Percentiles rank a stretch among this genome's conserved stretches.
Conservation (phyloP, 192 early-diverging fungal species). For the Gaertneriomyces sp. region DNA sequence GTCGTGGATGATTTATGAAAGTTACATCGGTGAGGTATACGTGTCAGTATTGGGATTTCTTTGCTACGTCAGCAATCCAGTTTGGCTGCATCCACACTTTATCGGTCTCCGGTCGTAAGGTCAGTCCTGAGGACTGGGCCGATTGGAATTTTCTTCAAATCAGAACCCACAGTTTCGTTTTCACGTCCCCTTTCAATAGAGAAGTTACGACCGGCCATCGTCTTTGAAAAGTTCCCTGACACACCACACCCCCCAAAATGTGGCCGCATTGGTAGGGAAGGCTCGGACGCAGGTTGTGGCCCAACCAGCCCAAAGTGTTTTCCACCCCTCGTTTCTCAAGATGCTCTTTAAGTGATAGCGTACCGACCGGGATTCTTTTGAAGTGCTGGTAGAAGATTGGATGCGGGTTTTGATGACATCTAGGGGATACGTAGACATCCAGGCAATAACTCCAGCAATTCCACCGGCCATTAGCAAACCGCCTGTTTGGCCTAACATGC, state of each 20-base stretch:
- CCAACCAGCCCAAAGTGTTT: conserved; percentile 42
- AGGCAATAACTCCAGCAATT: conserved; percentile 40
- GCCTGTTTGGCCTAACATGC: too few relatives aligned
- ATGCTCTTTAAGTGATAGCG: conserved; percentile 8
- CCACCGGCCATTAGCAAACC: conserved; percentile 48
- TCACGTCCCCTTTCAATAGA: too few relatives aligned
- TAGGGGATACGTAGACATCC: conserved; percentile 44
- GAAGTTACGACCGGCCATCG: too few relatives aligned
- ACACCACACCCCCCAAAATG: conserved; percentile 42
- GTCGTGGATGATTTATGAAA: too few relatives aligned
- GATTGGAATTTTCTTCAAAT: too few relatives aligned
- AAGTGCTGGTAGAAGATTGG: conserved; percentile 26
- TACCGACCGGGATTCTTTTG: not conserved
- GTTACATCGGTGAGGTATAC: too few relatives aligned
- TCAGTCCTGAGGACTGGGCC: too few relatives aligned
- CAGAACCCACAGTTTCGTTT: too few relatives aligned
- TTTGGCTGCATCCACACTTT: too few relatives aligned
- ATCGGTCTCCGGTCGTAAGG: too few relatives aligned
- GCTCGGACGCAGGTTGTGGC: conserved; percentile 45
- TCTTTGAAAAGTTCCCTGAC: conserved; percentile 5
- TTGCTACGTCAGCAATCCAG: too few relatives aligned
- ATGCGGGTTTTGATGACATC: conserved; percentile 53
- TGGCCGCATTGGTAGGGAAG: conserved; percentile 54
- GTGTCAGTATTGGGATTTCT: too few relatives aligned
- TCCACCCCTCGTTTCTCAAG: conserved; percentile 34